Percentiles rank a stretch among this genome's conserved stretches.
Evolutionary conservation across 1,284 basidiomycete species (phyloP).

Genomic region (Phellopilus nigrolimitatus): DNA sequence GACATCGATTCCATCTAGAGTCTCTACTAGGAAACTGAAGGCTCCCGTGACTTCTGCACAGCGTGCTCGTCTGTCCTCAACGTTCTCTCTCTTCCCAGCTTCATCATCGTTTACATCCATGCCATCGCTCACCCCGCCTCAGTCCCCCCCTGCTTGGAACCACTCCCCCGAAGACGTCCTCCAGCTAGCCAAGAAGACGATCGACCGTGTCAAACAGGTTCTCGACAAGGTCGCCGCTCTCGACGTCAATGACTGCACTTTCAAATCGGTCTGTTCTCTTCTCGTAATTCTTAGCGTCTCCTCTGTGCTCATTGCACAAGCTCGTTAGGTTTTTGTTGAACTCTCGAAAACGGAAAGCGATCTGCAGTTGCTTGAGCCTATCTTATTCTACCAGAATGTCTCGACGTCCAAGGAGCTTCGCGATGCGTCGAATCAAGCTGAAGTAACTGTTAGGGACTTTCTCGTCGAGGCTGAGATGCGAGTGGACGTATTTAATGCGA

Average conservation of each 20-base stretch:
- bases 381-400: constrained; percentile 77
- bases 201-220: constrained; percentile 49
- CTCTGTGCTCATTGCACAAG: constrained; percentile 19
- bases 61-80: not conserved
- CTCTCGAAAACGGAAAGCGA: constrained; percentile 57
- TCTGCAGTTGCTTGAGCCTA: constrained; percentile 52
- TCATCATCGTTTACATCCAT: constrained; percentile 31
- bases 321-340: constrained; percentile 57
- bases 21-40: too few species aligned
- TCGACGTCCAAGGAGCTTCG: constrained; percentile 65
- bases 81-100: constrained; percentile 18
- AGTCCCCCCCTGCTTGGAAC: constrained; percentile 63
- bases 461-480: constrained; percentile 71
- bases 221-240: constrained; percentile 64
- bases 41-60: too few species aligned
- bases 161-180: constrained; percentile 61
- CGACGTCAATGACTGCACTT: constrained; percentile 49
- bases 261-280: constrained; percentile 42
- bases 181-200: constrained; percentile 52
- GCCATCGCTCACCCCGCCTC: constrained; percentile 55
- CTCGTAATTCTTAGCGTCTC: too few species aligned
- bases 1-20: not conserved
- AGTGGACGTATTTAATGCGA: constrained; percentile 69
- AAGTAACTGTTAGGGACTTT: constrained; percentile 63
- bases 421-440: constrained; percentile 69